Base-by-base conservation (phyloP, 2,329 filamentous ascomycete genomes). In the Xylaria digitata region DNA sequence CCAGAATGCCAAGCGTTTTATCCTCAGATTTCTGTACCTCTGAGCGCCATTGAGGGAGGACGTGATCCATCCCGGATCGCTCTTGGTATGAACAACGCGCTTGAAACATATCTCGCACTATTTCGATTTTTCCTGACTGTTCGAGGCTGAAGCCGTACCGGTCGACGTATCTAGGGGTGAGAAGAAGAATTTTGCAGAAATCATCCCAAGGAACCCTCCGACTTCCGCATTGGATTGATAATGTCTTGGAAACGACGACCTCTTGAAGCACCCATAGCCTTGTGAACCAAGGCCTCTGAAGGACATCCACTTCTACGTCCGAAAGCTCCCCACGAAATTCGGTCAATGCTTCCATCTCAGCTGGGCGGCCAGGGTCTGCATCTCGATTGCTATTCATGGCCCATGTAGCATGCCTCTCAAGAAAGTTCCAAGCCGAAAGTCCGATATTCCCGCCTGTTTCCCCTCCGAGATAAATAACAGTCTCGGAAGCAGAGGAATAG, bases 221-320 rank as follows among this genome's bases (percentile, higher is more conserved):
- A 21, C 9, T 23, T 42, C 60, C 60, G 17, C 60, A 56, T 42
- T 56, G 50, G 21, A 62, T 50, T 9, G 43, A 43, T n/a, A 62
- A 50, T 17, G 11, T 11, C 32, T 32, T 49, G 2, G 60, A 62
- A 42, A 56, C 60, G 5, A 62, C 52, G 6, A 55, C 60, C 32
- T 62, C 60, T 49, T 62, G 60, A 40, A 62, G 42, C 11, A 56
- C 60, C 60, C 60, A 62, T 4, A 62, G 21, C 11, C 60, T 49
- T 17, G 15, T n/a, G 9, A 62, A 62, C 60, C 60, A 62, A 6
- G 52, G 52, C 17, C 60, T 50, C 2, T 2, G 0, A 49, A 62
- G 60, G 15, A 62, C 60, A 1, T 43, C 32, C 0, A 55, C 55
- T 26, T 62, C 59, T 5, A 62, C 59, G 42, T 62, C 59, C 2